A percentile compares a stretch with the other conserved stretches of the same genome.
phyloP scores from a whole-genome alignment of 1,284 basidiomycete genomes.

The Cystobasidiaceae sp. region DNA sequence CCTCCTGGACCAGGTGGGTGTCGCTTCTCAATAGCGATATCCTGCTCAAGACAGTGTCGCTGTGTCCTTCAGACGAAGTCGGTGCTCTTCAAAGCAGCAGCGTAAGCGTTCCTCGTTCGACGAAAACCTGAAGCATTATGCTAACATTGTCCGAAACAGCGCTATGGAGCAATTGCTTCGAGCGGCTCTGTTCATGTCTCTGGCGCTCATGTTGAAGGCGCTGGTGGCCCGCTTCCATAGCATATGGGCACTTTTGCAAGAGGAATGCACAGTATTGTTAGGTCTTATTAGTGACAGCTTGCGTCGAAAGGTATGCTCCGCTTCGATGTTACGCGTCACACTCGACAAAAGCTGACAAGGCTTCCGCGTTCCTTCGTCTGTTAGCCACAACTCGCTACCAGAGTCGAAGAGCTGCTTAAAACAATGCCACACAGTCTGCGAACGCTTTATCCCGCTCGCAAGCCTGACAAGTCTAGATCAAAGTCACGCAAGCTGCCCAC shows the following conservation, averaged over 20 bases:
- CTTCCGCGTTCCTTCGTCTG: too few relatives aligned
- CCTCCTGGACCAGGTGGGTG: neutral
- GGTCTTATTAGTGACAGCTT: neutral
- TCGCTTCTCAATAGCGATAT: neutral
- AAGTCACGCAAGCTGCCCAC: too few relatives aligned
- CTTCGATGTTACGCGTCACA: too few relatives aligned
- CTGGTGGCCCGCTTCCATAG: slow-evolving; percentile 9
- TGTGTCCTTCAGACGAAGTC: neutral
- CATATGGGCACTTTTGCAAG: slow-evolving; percentile 9
- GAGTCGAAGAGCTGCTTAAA: too few relatives aligned
- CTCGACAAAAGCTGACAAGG: too few relatives aligned
- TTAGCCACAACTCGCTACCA: too few relatives aligned
- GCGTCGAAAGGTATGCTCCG: neutral
- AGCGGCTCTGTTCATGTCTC: slow-evolving; percentile 29
- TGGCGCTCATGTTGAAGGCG: slow-evolving; percentile 21
- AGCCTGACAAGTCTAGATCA: too few relatives aligned
- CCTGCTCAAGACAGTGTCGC: neutral
- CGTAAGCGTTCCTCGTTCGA: neutral
- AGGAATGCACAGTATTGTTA: slow-evolving; percentile 3
- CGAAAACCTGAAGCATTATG: neutral
- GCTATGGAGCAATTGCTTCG: slow-evolving; percentile 18
- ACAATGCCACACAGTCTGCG: too few relatives aligned
- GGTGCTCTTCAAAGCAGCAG: neutral
- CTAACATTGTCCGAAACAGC: neutral
- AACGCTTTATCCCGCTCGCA: too few relatives aligned